A percentile compares a stretch with the other conserved stretches of the same genome.
These are phyloP conservation scores for Excoecaria agallocha DNA, from an alignment of 345 rosid genomes.

Conservation along the genomic window DNA sequence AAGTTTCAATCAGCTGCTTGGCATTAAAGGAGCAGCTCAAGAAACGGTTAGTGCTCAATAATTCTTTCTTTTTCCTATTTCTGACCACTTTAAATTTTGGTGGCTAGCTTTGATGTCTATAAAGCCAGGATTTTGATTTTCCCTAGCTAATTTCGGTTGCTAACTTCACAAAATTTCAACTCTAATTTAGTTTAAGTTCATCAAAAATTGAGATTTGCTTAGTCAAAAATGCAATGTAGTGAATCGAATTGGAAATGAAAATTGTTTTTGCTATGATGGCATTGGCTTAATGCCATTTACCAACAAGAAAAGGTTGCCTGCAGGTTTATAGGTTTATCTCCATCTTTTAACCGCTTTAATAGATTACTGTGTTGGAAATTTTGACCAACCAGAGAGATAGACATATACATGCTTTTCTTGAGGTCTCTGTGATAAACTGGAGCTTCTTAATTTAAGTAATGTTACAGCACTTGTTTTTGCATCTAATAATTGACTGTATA, in stretches of 20 bases:
- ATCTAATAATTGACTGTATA: neutral
- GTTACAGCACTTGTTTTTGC: neutral
- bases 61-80: neutral
- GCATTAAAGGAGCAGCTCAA: constrained; percentile 93
- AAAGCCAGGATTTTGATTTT: neutral
- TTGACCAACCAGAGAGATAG: neutral
- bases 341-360: neutral
- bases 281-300: neutral
- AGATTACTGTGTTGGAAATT: neutral
- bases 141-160: neutral
- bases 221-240: neutral
- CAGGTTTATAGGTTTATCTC: neutral
- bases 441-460: no score
- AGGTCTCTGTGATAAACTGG: no score
- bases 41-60: constrained; percentile 55
- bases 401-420: no score
- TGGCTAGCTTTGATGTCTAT: neutral
- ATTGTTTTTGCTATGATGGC: neutral
- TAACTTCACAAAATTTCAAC: neutral
- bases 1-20: constrained; percentile 88
- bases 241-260: neutral
- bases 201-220: neutral
- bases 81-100: neutral
- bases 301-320: neutral
- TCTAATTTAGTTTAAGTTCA: neutral